These are phyloP conservation scores for Brassica incana DNA, from an alignment of 345 rosid genomes.

Conservation along the genomic window DNA sequence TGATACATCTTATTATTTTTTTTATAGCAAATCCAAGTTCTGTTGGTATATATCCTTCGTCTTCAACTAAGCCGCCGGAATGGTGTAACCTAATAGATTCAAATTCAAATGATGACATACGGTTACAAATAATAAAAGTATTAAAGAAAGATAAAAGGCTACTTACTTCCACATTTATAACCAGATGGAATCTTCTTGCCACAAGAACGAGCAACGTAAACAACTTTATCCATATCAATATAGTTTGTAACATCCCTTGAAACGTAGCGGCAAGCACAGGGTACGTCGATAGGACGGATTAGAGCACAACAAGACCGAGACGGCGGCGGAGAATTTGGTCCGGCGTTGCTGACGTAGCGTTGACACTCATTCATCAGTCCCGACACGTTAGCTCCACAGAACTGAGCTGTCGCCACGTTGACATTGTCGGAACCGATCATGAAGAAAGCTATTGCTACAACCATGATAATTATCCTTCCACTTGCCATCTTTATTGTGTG, in stretches of 20 bases:
- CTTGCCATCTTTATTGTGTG: not conserved
- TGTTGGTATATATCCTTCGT: not conserved
- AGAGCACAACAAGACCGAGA: not conserved
- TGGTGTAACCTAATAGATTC: not conserved
- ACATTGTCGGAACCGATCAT: not conserved
- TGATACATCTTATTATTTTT: not conserved
- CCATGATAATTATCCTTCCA: not conserved
- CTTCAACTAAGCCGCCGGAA: not conserved
- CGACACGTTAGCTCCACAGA: not conserved
- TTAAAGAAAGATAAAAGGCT: not conserved
- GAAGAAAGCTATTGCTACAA: not conserved
- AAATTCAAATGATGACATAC: not conserved
- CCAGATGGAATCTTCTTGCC: not conserved
- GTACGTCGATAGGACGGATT: not conserved
- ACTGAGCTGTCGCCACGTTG: not conserved
- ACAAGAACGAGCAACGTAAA: not conserved
- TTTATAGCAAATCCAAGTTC: not conserved
- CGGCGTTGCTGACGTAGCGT: not conserved
- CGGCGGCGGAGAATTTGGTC: not conserved
- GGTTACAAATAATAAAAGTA: not conserved
- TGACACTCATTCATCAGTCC: not conserved
- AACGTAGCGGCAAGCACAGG: not conserved
- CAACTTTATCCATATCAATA: not conserved
- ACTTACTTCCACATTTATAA: not conserved
- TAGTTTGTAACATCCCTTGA: not conserved